Percentiles rank a stretch among this genome's conserved stretches.
Conservation (phyloP, 306 rosid genomes). For the Inga leiocalycina region DNA sequence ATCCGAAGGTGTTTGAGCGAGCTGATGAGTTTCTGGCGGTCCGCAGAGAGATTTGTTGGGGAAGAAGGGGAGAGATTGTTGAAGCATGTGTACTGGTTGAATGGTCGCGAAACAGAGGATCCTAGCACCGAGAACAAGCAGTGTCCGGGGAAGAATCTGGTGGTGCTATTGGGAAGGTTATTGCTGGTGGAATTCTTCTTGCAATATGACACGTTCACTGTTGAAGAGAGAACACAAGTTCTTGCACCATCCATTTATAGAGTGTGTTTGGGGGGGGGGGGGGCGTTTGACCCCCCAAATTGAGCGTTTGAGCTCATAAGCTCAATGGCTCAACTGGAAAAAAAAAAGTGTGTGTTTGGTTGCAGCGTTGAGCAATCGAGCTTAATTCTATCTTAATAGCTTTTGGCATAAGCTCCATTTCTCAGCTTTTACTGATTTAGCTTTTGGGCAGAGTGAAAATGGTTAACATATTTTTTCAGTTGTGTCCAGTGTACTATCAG, state of each 20-base stretch:
- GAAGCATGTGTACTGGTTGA: slow-evolving; percentile 64
- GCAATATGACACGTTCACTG: slow-evolving; percentile 48
- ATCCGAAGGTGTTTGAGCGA: slow-evolving; percentile 53
- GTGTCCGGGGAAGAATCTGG: slow-evolving; percentile 28
- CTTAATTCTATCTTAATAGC: too few relatives aligned
- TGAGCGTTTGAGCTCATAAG: too few relatives aligned
- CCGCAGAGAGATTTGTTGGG: slow-evolving; percentile 35
- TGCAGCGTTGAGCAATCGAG: too few relatives aligned
- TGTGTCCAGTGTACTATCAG: too few relatives aligned
- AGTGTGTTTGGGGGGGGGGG: too few relatives aligned
- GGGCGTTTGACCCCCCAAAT: too few relatives aligned
- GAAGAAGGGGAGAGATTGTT: slow-evolving; percentile 46
- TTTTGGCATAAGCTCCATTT: too few relatives aligned
- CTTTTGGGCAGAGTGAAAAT: too few relatives aligned
- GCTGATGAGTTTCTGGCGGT: slow-evolving; percentile 46
- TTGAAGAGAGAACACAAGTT: background rate
- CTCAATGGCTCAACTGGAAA: too few relatives aligned
- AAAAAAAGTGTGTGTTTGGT: too few relatives aligned
- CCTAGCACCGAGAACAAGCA: slow-evolving; percentile 59
- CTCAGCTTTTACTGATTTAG: too few relatives aligned
- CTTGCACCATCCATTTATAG: background rate
- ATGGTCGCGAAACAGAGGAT: slow-evolving; percentile 59
- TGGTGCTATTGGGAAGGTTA: slow-evolving; percentile 46
- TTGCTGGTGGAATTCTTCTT: slow-evolving; percentile 63
- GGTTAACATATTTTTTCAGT: too few relatives aligned